A percentile compares a stretch with the other conserved stretches of the same genome.
Evolutionary conservation across 2,329 filamentous ascomycete genomes (phyloP).

Genomic region (Monilinia fructicola): DNA sequence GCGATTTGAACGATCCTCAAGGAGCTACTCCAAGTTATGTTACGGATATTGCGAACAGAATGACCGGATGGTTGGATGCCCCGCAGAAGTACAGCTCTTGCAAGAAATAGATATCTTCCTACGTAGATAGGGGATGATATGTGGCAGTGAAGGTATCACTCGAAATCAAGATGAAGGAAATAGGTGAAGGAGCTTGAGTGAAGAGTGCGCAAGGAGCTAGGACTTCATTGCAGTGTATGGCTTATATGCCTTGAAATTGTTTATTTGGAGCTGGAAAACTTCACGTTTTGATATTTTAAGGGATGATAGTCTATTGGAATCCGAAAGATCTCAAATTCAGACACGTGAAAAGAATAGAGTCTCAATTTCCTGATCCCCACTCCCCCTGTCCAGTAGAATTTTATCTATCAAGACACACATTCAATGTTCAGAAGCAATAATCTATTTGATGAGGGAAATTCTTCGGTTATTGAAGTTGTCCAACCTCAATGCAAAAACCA

Average conservation of each 20-base stretch:
- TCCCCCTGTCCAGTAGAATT: not conserved
- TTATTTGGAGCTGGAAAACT: not conserved
- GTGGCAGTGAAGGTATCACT: no score
- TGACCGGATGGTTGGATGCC: conserved; percentile 24
- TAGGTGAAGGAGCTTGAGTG: not conserved
- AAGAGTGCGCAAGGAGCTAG: not conserved
- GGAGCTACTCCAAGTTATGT: conserved; percentile 38
- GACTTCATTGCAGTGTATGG: not conserved
- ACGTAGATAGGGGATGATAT: no score
- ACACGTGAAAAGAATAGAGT: not conserved
- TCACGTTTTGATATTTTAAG: not conserved
- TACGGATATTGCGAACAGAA: conserved; percentile 38
- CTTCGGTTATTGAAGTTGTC: no score
- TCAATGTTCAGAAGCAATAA: no score
- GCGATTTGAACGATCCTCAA: conserved; percentile 33
- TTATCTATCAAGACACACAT: not conserved
- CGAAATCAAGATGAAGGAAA: not conserved
- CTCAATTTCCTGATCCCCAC: not conserved
- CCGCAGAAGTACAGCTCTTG: conserved; percentile 11
- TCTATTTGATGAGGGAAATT: no score
- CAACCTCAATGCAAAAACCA: no score
- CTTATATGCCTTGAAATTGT: no score
- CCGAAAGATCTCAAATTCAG: not conserved
- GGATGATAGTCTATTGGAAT: not conserved
- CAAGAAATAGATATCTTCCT: not conserved